These are phyloP conservation scores for Aspergillus fischeri DNA, from an alignment of 2,329 filamentous ascomycete genomes.

Conservation along the genomic window DNA sequence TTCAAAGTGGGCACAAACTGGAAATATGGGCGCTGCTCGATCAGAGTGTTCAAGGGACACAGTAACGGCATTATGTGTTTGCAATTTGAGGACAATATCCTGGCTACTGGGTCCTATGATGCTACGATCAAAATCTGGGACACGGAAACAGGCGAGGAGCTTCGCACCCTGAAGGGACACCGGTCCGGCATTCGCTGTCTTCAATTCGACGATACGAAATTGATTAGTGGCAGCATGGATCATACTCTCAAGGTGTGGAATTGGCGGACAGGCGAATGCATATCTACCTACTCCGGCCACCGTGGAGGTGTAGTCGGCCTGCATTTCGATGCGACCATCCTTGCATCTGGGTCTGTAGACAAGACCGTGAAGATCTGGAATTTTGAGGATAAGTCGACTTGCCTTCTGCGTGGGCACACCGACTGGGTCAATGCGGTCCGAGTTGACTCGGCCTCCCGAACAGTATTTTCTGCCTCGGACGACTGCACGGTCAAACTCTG, in stretches of 20 bases:
- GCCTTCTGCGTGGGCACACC: conserved; percentile 73
- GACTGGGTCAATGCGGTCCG: conserved; percentile 98
- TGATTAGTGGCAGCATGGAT: conserved; percentile 88
- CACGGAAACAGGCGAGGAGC: conserved; percentile 77
- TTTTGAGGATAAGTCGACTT: conserved; percentile 77
- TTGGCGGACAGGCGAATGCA: conserved; percentile 83
- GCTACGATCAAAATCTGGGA: conserved; percentile 96
- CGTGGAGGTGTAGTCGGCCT: conserved; percentile 78
- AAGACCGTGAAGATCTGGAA: conserved; percentile 90
- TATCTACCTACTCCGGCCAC: conserved; percentile 77
- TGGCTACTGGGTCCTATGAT: conserved; percentile 94
- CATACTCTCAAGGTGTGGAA: conserved; percentile 92
- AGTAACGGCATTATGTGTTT: conserved; percentile 80
- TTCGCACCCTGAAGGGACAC: conserved; percentile 81
- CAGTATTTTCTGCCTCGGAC: conserved; percentile 88
- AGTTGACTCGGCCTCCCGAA: conserved; percentile 75
- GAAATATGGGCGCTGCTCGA: conserved; percentile 88
- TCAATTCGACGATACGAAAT: conserved; percentile 86
- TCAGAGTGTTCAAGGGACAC: conserved; percentile 80
- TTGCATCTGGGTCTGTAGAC: conserved; percentile 88
- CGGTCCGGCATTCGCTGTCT: conserved; percentile 78
- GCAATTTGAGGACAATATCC: conserved; percentile 80
- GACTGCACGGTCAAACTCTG: conserved; percentile 88
- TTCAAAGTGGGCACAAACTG: conserved; percentile 97
- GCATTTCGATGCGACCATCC: conserved; percentile 77